Conservation (phyloP, 1,284 basidiomycete genomes). For the Cystobasidium sp. region DNA sequence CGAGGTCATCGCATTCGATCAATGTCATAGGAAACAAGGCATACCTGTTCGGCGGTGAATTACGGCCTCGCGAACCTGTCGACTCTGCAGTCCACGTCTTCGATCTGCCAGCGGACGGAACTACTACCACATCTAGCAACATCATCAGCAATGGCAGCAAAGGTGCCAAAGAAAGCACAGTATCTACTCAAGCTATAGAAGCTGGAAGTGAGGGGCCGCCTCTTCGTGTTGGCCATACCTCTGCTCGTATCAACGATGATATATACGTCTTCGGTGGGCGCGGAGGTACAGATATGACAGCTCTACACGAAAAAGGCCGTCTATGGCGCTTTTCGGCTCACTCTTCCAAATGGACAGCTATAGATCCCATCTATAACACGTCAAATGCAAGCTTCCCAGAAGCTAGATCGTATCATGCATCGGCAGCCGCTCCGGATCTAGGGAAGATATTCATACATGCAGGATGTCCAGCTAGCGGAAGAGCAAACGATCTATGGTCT, state of each 20-base stretch:
- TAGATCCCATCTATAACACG: neutral
- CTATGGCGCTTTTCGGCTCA: constrained; percentile 47
- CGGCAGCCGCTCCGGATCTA: constrained; percentile 38
- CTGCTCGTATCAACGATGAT: constrained; percentile 49
- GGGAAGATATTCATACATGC: constrained; percentile 59
- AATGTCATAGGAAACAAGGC: constrained; percentile 51
- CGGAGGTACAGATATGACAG: constrained; percentile 59
- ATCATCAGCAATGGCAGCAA: neutral
- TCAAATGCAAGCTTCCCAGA: constrained; percentile 44
- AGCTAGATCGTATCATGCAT: constrained; percentile 47
- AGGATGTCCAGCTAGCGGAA: constrained; percentile 59
- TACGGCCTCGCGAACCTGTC: constrained; percentile 59
- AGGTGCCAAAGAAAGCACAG: constrained; percentile 2
- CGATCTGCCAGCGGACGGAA: constrained; percentile 48
- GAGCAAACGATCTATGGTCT: constrained; percentile 57
- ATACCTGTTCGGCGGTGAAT: constrained; percentile 60
- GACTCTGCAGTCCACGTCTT: constrained; percentile 49
- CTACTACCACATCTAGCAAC: neutral
- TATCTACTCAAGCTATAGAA: neutral
- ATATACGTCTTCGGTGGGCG: constrained; percentile 62
- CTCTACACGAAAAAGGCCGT: constrained; percentile 51
- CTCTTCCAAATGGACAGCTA: neutral
- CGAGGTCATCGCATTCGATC: constrained; percentile 57
- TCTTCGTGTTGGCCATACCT: constrained; percentile 58
- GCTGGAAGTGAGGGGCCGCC: constrained; percentile 47